Conservation (phyloP, 164 flowering plant species). For the Warburgia ugandensis region DNA sequence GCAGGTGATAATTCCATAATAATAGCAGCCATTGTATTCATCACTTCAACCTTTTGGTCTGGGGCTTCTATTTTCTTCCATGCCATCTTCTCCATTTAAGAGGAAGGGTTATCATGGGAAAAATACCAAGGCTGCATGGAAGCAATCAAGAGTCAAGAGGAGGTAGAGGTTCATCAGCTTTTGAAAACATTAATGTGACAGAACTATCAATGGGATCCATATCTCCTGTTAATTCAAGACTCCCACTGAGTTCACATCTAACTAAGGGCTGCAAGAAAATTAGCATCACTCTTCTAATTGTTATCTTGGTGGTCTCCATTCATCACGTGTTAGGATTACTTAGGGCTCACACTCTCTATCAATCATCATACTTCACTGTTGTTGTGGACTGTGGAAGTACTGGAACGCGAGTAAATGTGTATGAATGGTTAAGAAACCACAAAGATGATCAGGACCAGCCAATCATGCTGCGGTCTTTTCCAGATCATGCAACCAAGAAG, state of each 20-base stretch:
- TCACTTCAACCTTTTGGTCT: no score
- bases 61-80: no score
- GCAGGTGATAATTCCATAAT: no score
- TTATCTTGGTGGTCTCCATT: slow-evolving; percentile 14
- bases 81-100: no score
- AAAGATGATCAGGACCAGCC: slow-evolving; percentile 22
- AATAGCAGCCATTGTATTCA: no score
- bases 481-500: slow-evolving; percentile 29
- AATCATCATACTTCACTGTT: slow-evolving; percentile 39
- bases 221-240: background rate
- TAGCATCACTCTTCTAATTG: slow-evolving; percentile 11
- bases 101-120: no score
- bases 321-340: slow-evolving; percentile 10
- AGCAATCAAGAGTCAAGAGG: background rate
- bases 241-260: background rate
- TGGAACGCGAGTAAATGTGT: slow-evolving; percentile 57
- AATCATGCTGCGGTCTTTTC: slow-evolving; percentile 37
- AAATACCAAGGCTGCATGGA: background rate
- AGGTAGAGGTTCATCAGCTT: slow-evolving; percentile 2
- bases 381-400: slow-evolving; percentile 83
- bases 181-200: background rate
- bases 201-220: background rate
- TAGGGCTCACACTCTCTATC: background rate
- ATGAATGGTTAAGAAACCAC: slow-evolving; percentile 32
- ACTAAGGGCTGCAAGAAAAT: slow-evolving; percentile 17